These are phyloP conservation scores for Penicillium digitatum DNA, from an alignment of 2,329 filamentous ascomycete genomes.

Conservation along the genomic window DNA sequence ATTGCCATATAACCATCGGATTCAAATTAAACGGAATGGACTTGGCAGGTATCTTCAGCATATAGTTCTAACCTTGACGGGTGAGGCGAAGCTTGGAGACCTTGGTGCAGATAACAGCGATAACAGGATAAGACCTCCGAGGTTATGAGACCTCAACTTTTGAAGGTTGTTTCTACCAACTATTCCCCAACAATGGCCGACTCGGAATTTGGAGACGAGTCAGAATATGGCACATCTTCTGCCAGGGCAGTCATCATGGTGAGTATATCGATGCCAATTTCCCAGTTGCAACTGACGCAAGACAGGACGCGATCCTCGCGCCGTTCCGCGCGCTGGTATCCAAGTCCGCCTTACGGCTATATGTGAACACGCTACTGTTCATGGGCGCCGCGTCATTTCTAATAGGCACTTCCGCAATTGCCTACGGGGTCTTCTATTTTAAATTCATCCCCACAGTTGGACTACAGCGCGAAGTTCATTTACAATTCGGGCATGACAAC, in stretches of 20 bases:
- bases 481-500: conserved; percentile 58
- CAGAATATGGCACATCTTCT: conserved; percentile 17
- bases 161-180: background rate
- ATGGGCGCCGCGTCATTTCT: conserved; percentile 52
- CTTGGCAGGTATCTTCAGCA: background rate
- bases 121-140: conserved; percentile 1
- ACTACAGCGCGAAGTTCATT: conserved; percentile 58
- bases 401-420: conserved; percentile 55
- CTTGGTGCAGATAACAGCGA: background rate
- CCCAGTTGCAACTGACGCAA: conserved; percentile 16
- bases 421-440: conserved; percentile 66
- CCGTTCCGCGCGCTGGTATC: conserved; percentile 57
- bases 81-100: background rate
- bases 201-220: conserved; percentile 23
- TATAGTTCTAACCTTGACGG: too few relatives aligned
- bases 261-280: background rate
- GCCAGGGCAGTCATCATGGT: conserved; percentile 14
- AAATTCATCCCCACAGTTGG: conserved; percentile 64
- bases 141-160: background rate
- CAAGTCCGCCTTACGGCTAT: conserved; percentile 60
- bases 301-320: conserved; percentile 51
- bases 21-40: background rate
- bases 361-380: conserved; percentile 58
- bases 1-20: background rate
- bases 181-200: conserved; percentile 16